Base-by-base conservation (phyloP, 768 basidiomycete genomes). In the Candolleomyces eurysporus region DNA sequence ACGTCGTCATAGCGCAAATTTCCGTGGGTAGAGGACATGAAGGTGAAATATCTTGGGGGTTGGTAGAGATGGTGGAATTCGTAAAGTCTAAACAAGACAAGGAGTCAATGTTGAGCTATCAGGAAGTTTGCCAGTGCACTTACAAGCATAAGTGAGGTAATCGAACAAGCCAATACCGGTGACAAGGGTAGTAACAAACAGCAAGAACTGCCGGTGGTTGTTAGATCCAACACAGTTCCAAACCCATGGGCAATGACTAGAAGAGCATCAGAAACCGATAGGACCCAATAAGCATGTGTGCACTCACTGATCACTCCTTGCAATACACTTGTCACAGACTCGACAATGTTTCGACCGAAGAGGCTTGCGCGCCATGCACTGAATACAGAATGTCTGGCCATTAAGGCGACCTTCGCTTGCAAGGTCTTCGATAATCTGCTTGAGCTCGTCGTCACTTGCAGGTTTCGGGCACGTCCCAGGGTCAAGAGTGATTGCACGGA, bases 201-300 rank as follows among this genome's bases (percentile, higher is more conserved):
- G 72, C 30, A 98, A 78, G 76, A 99, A 99, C 72, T 98, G 94
- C 5, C 96, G 90, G 68, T 98, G 97, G 68, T 98, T 99, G 66
- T 92, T 89, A 45, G 86, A 81, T 21, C 97, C 97, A 94, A 93
- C 87, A 72, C 96, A 98, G 75, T 98, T 98, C 96, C 96, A 99
- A 16, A 98, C 89, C 97, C 97, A 99, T 1, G 96, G 97, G 67
- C 97, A 98, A 68, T 99, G 96, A 68, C 95, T 96, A 51, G 31
- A 48, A 10, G 21, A 31, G 5, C 14, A 50, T 31, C 50, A 31
- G 19, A 2, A 67, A 61, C 60, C 50, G 5, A 58, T 55, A 58
- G 9, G 14, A 43, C 21, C 5, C 48, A 62, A 31, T 22, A 21
- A 19, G 22, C 11, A 48, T 45, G 48, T 57, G 19, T 57, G 30